Evolutionary conservation across 2,329 filamentous ascomycete genomes (phyloP).

Genomic region (Neurospora crassa): DNA sequence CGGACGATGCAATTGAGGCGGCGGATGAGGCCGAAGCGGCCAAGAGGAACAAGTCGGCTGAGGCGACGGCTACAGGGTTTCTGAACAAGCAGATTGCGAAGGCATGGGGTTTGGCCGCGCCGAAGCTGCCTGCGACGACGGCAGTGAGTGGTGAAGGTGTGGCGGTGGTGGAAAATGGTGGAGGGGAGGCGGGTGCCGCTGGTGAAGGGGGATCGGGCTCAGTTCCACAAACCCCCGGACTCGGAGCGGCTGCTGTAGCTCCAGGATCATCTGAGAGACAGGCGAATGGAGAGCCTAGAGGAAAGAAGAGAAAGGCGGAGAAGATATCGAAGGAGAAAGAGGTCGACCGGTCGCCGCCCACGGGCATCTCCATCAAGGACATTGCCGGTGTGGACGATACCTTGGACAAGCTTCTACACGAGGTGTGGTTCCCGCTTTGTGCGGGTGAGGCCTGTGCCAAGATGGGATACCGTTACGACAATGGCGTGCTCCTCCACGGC

Average conservation of each 20-base stretch:
- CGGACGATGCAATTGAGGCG: constrained; percentile 28
- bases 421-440: constrained; percentile 64
- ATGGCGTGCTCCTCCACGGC: constrained; percentile 70
- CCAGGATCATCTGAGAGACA: constrained; percentile 36
- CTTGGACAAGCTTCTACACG: constrained; percentile 57
- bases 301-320: constrained; percentile 54
- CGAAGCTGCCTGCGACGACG: constrained; percentile 7
- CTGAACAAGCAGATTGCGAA: constrained; percentile 34
- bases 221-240: background rate
- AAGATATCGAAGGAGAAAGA: constrained; percentile 25
- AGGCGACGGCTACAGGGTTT: constrained; percentile 20
- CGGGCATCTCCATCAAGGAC: constrained; percentile 58
- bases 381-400: constrained; percentile 69
- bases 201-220: background rate
- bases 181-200: background rate
- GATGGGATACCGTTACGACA: constrained; percentile 58
- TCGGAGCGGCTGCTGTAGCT: background rate
- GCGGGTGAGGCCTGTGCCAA: constrained; percentile 55
- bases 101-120: constrained; percentile 27
- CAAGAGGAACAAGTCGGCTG: constrained; percentile 11
- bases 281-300: constrained; percentile 54
- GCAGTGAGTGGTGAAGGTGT: background rate
- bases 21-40: constrained; percentile 18
- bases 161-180: background rate
- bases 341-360: constrained; percentile 55